Evolutionary conservation across 305 asterid species (phyloP), one percentile per base, ranked within the genome.

Genomic region (Withania somnifera): DNA sequence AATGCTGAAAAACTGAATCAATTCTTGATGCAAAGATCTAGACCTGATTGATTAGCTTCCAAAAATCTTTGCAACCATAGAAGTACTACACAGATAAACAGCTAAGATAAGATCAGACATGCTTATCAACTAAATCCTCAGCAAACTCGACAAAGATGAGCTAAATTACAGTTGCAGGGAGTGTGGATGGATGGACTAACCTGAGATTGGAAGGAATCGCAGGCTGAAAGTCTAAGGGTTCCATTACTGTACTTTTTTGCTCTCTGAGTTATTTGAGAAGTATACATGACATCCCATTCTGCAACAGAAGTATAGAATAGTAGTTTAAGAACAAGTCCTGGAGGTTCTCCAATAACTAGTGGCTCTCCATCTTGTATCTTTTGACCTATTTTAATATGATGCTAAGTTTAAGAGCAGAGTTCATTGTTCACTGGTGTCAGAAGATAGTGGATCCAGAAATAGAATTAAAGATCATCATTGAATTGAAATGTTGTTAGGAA

Each of bases 241-340:
- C 89, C 89, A 79, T 50, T 71, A 32, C 77, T 56, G 82, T 84
- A 84, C 52, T 63, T 86, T 83, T 86, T 82, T 36, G 53, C 26
- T 42, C 81, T 86, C 53, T 82, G 87, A 68, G 83, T 83, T 77
- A 81, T 30, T 77, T 86, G 85, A 63, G 79, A 54, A 26, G 86
- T 86, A 83, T 86, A 86, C 85, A 82, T 82, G 45, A 60, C 89
- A 67, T 84, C 86, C 87, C 87, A 86, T 82, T 86, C 89, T 86
- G 88, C 79, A 83, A 19, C 34, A 4, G n/a, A 17, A 53, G 34
- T 68, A 67, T 7, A 4, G 24, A 76, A 28, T 76, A 34, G 80
- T 30, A 51, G n/a, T 76, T 34, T n/a, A 34, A 66, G 52, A 67
- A 24, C 77, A 67, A 36, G 52, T 36, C 32, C 76, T 67, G 76